phyloP scores from a whole-genome alignment of 345 rosid species.

The Eutrema heterophyllum region DNA sequence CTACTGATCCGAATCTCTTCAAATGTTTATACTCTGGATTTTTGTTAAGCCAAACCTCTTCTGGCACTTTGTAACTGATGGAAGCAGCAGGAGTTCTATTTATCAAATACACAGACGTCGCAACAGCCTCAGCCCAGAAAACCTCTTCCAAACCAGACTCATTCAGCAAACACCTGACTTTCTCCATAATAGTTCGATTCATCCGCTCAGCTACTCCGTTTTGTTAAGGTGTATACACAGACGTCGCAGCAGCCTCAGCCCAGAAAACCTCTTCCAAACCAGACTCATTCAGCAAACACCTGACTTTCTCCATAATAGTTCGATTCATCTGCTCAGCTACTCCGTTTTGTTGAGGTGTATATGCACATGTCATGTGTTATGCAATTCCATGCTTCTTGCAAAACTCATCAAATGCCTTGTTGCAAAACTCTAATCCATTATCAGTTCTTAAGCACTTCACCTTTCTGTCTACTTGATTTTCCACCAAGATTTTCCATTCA shows the following conservation, averaged over 20 bases:
- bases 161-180: background rate
- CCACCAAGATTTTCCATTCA: no score
- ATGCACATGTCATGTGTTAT: background rate
- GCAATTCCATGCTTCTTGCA: background rate
- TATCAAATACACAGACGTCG: accelerated
- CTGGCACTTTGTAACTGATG: background rate
- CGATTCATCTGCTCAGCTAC: background rate
- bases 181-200: background rate
- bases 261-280: background rate
- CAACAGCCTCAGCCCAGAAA: background rate
- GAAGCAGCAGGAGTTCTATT: no score
- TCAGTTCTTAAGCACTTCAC: no score
- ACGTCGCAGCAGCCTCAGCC: background rate
- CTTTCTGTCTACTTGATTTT: no score
- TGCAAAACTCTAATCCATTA: no score
- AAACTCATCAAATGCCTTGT: background rate
- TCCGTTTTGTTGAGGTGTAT: background rate
- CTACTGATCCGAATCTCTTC: background rate
- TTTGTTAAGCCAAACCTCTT: background rate
- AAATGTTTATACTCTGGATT: background rate
- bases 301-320: background rate
- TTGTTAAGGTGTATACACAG: background rate
- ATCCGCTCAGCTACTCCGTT: background rate
- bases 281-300: background rate
- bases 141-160: background rate